A percentile compares a stretch with the other conserved stretches of the same genome.
Conservation (phyloP, 164 flowering plant species). For the Vitis riparia region DNA sequence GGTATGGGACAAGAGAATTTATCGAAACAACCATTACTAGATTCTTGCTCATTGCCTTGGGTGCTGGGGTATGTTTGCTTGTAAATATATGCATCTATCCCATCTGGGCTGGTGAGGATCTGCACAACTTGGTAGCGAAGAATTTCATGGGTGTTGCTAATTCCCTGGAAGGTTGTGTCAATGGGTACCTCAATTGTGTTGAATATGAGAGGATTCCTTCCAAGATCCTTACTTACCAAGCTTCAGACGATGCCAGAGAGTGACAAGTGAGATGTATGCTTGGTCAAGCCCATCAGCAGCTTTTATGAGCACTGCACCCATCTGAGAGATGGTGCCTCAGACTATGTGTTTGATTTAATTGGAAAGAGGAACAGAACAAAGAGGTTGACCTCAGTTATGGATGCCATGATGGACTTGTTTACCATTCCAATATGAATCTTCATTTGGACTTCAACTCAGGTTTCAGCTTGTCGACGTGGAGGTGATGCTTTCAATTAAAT, state of each 20-base stretch:
- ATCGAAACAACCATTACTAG: slow-evolving; percentile 62
- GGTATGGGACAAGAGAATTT: slow-evolving; percentile 65
- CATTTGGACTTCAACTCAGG: too few relatives aligned
- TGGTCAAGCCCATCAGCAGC: too few relatives aligned
- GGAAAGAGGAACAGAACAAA: too few relatives aligned
- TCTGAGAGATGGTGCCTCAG: too few relatives aligned
- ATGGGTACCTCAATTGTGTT: slow-evolving; percentile 38
- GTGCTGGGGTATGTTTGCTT: slow-evolving; percentile 68
- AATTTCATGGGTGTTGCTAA: slow-evolving; percentile 71
- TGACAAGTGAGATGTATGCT: too few relatives aligned
- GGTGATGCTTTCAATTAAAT: too few relatives aligned
- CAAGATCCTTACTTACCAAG: slow-evolving; percentile 49
- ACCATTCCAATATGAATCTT: too few relatives aligned
- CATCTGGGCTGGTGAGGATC: slow-evolving; percentile 97
- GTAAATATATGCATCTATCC: slow-evolving; percentile 84
- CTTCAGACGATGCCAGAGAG: slow-evolving; percentile 31
- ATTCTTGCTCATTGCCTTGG: slow-evolving; percentile 74
- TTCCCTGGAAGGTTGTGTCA: slow-evolving; percentile 51
- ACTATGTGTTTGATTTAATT: too few relatives aligned
- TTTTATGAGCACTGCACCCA: too few relatives aligned
- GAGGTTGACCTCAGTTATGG: too few relatives aligned
- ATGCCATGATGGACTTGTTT: too few relatives aligned
- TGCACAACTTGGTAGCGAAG: slow-evolving; percentile 81
- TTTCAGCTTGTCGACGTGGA: too few relatives aligned
- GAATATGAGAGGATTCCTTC: slow-evolving; percentile 49